phyloP scores from a whole-genome alignment of 495 filamentous ascomycete species.

The Margaritispora aquatica region DNA sequence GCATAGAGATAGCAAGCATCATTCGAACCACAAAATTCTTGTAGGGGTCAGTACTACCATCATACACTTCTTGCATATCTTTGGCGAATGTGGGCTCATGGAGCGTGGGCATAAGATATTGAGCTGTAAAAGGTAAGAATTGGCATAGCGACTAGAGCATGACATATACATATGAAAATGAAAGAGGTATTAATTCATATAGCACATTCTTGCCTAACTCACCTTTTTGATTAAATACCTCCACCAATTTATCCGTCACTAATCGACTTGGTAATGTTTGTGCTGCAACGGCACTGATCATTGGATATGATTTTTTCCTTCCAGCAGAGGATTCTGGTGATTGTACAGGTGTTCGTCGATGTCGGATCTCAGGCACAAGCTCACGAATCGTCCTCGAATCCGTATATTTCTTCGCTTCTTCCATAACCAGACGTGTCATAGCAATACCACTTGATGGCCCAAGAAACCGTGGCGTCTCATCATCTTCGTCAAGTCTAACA shows the following conservation, averaged over 20 bases:
- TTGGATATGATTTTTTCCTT: slow-evolving; percentile 57
- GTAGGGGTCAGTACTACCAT: slow-evolving; percentile 66
- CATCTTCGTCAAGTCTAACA: slow-evolving; percentile 71
- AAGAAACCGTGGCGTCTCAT: slow-evolving; percentile 77
- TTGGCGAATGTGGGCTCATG: slow-evolving; percentile 75
- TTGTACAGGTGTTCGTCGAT: slow-evolving; percentile 18
- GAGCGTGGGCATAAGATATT: slow-evolving; percentile 76
- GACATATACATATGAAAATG: not conserved
- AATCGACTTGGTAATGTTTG: slow-evolving; percentile 57
- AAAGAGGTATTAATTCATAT: not conserved
- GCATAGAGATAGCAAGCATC: slow-evolving; percentile 87
- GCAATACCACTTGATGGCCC: slow-evolving; percentile 91
- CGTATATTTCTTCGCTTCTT: slow-evolving; percentile 83
- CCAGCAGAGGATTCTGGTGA: slow-evolving; percentile 33
- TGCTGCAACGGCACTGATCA: slow-evolving; percentile 69
- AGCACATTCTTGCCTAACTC: slow-evolving; percentile 19
- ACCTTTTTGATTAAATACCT: slow-evolving; percentile 80
- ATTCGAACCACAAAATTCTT: slow-evolving; percentile 81
- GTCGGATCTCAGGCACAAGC: slow-evolving; percentile 62
- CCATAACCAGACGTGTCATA: slow-evolving; percentile 89
- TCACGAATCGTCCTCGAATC: slow-evolving; percentile 81
- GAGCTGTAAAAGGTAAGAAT: slow-evolving; percentile 47
- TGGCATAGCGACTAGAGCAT: no score
- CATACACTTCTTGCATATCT: slow-evolving; percentile 74
- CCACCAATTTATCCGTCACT: slow-evolving; percentile 65